phyloP scores from a whole-genome alignment of 768 basidiomycete species.

The Kwoniella sp. region DNA sequence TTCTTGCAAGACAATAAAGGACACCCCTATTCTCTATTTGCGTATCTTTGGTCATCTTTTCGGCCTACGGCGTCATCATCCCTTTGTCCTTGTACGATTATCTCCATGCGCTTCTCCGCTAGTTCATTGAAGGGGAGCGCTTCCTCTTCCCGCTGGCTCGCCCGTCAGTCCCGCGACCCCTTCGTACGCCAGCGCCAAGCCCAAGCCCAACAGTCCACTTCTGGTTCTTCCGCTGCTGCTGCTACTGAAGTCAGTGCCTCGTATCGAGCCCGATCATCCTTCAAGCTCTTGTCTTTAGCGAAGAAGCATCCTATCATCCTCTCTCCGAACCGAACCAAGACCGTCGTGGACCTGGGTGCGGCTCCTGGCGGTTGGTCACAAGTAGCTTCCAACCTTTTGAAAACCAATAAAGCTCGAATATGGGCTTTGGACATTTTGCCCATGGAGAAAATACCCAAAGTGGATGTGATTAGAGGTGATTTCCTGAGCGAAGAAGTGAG shows the following conservation, averaged over 20 bases:
- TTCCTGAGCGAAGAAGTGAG: conserved; percentile 63
- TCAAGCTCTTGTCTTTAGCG: conserved; percentile 84
- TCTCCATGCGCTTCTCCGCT: conserved; percentile 5
- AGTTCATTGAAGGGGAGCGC: conserved; percentile 18
- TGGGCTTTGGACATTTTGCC: conserved; percentile 79
- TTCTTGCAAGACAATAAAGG: background rate
- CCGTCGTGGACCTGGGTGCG: conserved; percentile 83
- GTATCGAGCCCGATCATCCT: conserved; percentile 85
- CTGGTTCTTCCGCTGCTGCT: background rate
- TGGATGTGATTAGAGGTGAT: conserved; percentile 72
- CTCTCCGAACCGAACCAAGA: conserved; percentile 65
- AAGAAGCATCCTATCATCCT: conserved; percentile 61
- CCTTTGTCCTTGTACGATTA: too few relatives aligned
- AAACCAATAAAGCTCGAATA: conserved; percentile 54
- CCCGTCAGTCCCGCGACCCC: conserved; percentile 54
- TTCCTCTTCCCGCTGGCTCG: conserved; percentile 54
- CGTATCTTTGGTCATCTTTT: background rate
- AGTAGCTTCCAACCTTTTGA: conserved; percentile 59
- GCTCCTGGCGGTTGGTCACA: conserved; percentile 96
- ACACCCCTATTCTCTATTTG: too few relatives aligned
- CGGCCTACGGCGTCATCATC: too few relatives aligned
- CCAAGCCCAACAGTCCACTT: background rate
- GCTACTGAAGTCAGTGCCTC: conserved; percentile 22
- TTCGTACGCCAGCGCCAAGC: conserved; percentile 52
- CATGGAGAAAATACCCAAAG: conserved; percentile 72